These are phyloP conservation scores for Chlamydomonas reinhardtii DNA, from an alignment of 163 green algal genomes.

Conservation along the genomic window DNA sequence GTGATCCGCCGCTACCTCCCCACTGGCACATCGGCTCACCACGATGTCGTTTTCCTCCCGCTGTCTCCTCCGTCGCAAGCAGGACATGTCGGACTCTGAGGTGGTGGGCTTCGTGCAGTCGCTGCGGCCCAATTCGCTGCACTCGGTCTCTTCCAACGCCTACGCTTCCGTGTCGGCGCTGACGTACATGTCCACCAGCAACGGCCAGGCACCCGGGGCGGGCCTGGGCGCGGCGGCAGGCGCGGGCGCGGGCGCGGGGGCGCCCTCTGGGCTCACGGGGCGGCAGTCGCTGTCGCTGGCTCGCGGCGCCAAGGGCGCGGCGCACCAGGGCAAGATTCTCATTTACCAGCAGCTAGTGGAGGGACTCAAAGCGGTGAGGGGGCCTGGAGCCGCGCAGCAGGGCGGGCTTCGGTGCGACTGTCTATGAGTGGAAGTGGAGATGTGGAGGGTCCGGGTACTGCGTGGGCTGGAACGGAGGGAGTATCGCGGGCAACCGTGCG, in stretches of 20 bases:
- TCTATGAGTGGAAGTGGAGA: no score
- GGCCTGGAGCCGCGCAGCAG: not conserved
- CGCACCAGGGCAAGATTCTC: conserved; percentile 42
- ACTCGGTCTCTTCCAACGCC: not conserved
- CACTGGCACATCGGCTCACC: no score
- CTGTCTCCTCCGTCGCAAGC: no score
- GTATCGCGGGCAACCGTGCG: no score
- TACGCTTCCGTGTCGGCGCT: no score
- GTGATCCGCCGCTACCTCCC: no score
- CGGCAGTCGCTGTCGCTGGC: conserved; percentile 1
- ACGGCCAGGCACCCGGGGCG: not conserved
- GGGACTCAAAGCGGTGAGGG: conserved; percentile 32
- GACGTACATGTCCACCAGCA: not conserved
- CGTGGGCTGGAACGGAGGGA: no score
- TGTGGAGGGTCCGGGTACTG: no score
- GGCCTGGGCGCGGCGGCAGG: no score
- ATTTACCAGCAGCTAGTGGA: conserved; percentile 51
- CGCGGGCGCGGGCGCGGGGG: no score
- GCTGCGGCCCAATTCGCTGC: not conserved
- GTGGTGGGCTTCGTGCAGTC: conserved; percentile 43
- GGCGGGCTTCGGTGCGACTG: no score
- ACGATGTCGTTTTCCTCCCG: no score
- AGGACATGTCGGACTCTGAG: conserved; percentile 40
- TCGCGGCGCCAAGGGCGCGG: conserved; percentile 26
- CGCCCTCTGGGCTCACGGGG: not conserved